Base-by-base conservation (phyloP, 169 alveolate species). In the Plasmodium adleri region DNA sequence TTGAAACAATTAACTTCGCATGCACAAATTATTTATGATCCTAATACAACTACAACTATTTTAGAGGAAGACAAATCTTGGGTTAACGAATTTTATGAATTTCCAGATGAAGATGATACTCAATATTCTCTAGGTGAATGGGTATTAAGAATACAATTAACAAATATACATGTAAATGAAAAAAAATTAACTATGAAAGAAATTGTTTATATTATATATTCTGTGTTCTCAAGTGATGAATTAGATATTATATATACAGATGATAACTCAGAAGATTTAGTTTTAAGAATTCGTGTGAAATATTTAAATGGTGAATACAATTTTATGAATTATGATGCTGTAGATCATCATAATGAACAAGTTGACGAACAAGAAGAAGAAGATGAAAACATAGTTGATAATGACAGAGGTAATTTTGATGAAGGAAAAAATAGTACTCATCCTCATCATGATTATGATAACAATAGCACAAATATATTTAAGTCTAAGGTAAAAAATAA, bases 1-100 rank as follows among this genome's bases (percentile, higher is more conserved):
- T 93, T 99, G 72, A 98, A 97, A 83, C 96, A 97, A 92, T 96
- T 98, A 15, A 96, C 97, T 15, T 93, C 97, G 22, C 92, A 94
- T 47, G 95, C 99, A 50, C 99, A 97, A 91, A 98, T 98, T 56
- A 97, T 97, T 47, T 99, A 98, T 94, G 99, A 98, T 86, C 99
- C 99, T 8, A 98, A 98, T 78, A 99, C 98, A 6, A 95, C 94
- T 56, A 93, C 95, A 59, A 97, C 99, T 8, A 95, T 99, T 26
- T 96, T 98, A 20, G 96, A 95, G 52, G 96, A 96, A 70, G 99
- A 99, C 91, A 91, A 93, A 90, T 96, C 92, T 72, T 95, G 99
- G 96, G 99, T 99, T 28, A 93, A 95, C n/a, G 98, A 97, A 90
- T 98, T 97, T 95, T 97, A 96, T 94, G 98, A 96, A 92, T 97